Percentiles rank a stretch among this genome's conserved stretches.
Conservation (phyloP, 1,284 basidiomycete species). For the Irpex sp. region DNA sequence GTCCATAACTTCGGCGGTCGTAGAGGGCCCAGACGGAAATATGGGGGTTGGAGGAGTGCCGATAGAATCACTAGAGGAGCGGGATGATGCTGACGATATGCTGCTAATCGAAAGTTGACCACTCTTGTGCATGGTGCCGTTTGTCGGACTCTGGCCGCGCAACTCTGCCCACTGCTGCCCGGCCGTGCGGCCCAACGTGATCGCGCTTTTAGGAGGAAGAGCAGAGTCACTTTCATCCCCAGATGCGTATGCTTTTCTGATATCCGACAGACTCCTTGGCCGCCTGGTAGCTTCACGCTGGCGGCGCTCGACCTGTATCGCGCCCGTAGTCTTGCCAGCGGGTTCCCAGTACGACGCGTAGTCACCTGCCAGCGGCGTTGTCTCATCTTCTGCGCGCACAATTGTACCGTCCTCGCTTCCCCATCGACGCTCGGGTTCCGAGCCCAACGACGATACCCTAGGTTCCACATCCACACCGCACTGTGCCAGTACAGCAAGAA, state of each 20-base stretch:
- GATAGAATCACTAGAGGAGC: constrained; percentile 37
- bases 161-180: constrained; percentile 15
- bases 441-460: constrained; percentile 37
- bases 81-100: constrained; percentile 62
- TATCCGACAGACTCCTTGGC: constrained; percentile 52
- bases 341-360: constrained; percentile 20
- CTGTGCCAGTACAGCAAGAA: constrained; percentile 71
- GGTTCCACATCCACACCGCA: constrained; percentile 78
- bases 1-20: constrained; percentile 63
- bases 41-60: constrained; percentile 42
- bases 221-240: constrained; percentile 21
- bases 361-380: constrained; percentile 14
- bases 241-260: constrained; percentile 35
- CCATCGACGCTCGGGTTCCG: constrained; percentile 28
- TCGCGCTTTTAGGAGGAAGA: constrained; percentile 22
- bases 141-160: not conserved
- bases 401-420: constrained; percentile 20
- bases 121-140: constrained; percentile 35
- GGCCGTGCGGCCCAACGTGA: constrained; percentile 9
- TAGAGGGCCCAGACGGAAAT: constrained; percentile 70
- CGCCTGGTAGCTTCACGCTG: constrained; percentile 29
- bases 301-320: constrained; percentile 11
- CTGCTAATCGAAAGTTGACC: constrained; percentile 55
- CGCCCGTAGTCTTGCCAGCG: constrained; percentile 20
- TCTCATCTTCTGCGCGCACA: constrained; percentile 21